Evolutionary conservation across 768 basidiomycete genomes (phyloP), one percentile per base, ranked within the genome.

Genomic region (Amanita muscaria): DNA sequence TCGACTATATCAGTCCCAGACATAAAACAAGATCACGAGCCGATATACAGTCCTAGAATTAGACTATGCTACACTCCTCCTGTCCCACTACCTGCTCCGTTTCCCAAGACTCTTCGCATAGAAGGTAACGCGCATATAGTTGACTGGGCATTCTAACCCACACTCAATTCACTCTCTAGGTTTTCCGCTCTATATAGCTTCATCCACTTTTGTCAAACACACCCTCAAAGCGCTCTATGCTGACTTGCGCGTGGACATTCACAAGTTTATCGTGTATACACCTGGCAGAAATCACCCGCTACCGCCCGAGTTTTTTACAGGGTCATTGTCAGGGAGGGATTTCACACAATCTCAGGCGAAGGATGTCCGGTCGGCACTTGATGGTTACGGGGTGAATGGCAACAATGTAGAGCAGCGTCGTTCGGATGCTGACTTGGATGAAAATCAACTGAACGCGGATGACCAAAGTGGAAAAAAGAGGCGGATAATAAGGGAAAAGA

Each of bases 211-310:
- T 50, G 63, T 88, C 15, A 72, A 81, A 15, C 84, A 83, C 49
- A 83, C 86, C 4, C 72, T 89, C 57, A 83, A 78, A 55, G 79
- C 87, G 10, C 59, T 88, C 12, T 88, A 86, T 56, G 72, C 79
- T 9, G 78, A 86, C 56, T 63, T 86, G 27, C 60, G 55, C 3
- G 73, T 89, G 29, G 67, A 68, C 30, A 59, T 85, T 31, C 67
- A 65, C 16, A 80, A 74, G 54, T 59, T 80, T 36, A 57, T 62
- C 0, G 63, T 74, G 11, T 51, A 68, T 15, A 59, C 62, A 1
- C 64, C 63, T 24, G 16, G 55, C 12, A 42, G 59, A 3, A 22
- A 11, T 11, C 42, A 15, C 7, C 40, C 33, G 19, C 40, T 40
- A 25, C 25, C 38, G 18, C 27, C 27, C 7, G 42, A 32, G 5